Evolutionary conservation across 176 grass and related monocot genomes (phyloP), one percentile per base, ranked within the genome.

Genomic region (Phragmites australis): DNA sequence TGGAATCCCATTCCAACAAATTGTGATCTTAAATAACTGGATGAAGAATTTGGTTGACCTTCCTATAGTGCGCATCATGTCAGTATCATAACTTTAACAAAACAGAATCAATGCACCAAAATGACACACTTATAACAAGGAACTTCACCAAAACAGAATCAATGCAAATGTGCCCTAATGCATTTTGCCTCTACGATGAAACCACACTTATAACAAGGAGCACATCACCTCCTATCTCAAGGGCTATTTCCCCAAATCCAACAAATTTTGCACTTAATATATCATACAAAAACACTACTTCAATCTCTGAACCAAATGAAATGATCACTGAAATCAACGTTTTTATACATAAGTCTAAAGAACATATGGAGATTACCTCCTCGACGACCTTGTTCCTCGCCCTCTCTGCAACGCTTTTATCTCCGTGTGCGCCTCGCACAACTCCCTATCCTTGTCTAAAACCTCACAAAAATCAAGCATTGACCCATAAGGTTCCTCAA

Each of bases 391-490:
- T 98, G 84, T 98, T 90, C 57, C 90, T 83, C 18, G 96, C 92
- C 61, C 96, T 89, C 72, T 98, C 96, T 29, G 87, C 72, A 98
- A 84, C 48, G 92, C 92, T 65, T 86, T 93, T 47, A 95, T 98
- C 90, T 98, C 96, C 67, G 88, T 86, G 70, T 93, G 90, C 7
- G 92, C 86, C 76, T 95, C 92, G 31, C 88, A 86, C 34, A 98
- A 78, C 77, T 98, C 96, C 86, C 92, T 91, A 52, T 98, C 90
- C 85, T 95, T 98, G 74, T 98, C 96, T 98, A 71, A 26, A 86
- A 78, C 47, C 64, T 65, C 45, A 0, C 3, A 1, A 44, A 77
- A 37, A 71, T 11, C n/a, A 61, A 82, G 65, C 79, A 79, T 66
- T 43, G 3, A 55, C 3, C 6, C n/a, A 6, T 75, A 40, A 70